phyloP scores from a whole-genome alignment of 306 rosid species.

The Begonia loranthoides region DNA sequence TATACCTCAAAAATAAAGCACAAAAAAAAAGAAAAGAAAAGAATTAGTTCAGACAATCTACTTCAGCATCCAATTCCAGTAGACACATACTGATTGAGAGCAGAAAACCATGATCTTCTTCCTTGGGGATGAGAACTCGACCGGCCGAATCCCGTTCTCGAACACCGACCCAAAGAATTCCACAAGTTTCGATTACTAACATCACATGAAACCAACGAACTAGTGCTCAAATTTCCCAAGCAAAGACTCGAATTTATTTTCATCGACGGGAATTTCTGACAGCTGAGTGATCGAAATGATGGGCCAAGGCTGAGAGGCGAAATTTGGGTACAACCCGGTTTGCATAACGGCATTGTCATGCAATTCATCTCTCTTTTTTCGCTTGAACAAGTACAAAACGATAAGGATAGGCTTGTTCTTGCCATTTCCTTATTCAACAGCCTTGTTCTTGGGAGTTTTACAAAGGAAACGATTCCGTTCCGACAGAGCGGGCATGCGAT shows the following conservation, averaged over 20 bases:
- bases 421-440: conserved; percentile 31
- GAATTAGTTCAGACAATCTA: too few species aligned
- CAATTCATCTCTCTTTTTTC: conserved; percentile 29
- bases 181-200: conserved; percentile 20
- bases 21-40: too few species aligned
- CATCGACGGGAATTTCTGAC: conserved; percentile 53
- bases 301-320: conserved; percentile 25
- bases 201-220: conserved; percentile 40
- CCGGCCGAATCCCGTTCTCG: conserved; percentile 45
- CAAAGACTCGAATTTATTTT: conserved; percentile 44
- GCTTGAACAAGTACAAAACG: conserved; percentile 71
- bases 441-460: conserved; percentile 45
- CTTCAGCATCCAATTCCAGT: too few species aligned
- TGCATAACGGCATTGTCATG: conserved; percentile 65
- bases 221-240: conserved; percentile 45
- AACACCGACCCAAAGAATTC: conserved; percentile 32
- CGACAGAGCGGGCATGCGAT: conserved; percentile 94
- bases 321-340: conserved; percentile 24
- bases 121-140: conserved; percentile 42
- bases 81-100: conserved; percentile 49
- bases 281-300: conserved; percentile 49
- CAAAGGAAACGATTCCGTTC: conserved; percentile 70
- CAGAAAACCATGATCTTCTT: conserved; percentile 67
- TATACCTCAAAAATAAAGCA: too few species aligned
- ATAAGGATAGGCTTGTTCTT: conserved; percentile 55